Evolutionary conservation across 176 grass and related monocot genomes (phyloP).

Genomic region (Musa beccarii): DNA sequence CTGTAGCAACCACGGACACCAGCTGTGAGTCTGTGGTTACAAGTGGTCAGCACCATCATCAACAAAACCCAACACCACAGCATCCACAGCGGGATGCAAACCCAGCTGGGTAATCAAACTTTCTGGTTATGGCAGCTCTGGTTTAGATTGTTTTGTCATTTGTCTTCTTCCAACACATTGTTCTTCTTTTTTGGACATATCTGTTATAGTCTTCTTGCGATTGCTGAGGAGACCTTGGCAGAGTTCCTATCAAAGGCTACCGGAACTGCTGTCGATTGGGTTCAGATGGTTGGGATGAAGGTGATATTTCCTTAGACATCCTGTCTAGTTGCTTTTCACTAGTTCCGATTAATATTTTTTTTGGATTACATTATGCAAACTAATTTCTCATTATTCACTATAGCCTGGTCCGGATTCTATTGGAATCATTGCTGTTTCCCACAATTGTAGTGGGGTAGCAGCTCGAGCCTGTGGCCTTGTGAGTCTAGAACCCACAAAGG

Average conservation of each 20-base stretch:
- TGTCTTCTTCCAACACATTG: not conserved
- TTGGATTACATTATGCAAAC: not conserved
- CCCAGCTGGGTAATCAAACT: conserved; percentile 65
- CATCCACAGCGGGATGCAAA: conserved; percentile 79
- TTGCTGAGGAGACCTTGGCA: conserved; percentile 97
- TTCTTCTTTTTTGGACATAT: conserved; percentile 12
- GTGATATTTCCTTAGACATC: conserved; percentile 18
- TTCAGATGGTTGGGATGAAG: conserved; percentile 99
- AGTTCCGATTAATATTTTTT: not conserved
- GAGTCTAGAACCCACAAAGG: conserved; percentile 99
- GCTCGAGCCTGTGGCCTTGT: conserved; percentile 98
- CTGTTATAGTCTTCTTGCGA: conserved; percentile 65
- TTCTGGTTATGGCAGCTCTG: not conserved
- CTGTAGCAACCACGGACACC: conserved; percentile 83
- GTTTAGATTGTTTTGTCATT: not conserved
- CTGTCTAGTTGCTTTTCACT: not conserved
- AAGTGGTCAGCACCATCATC: conserved; percentile 81
- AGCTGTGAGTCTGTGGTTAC: conserved; percentile 99
- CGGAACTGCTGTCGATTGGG: conserved; percentile 93
- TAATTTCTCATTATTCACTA: conserved; percentile 3
- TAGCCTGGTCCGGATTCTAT: conserved; percentile 99
- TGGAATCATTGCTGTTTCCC: conserved; percentile 99
- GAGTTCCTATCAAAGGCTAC: conserved; percentile 99
- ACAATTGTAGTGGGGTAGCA: conserved; percentile 96
- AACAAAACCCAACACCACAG: conserved; percentile 58